These are phyloP conservation scores for Tetraselmis chui DNA, from an alignment of 139 green algal genomes.

Conservation along the genomic window DNA sequence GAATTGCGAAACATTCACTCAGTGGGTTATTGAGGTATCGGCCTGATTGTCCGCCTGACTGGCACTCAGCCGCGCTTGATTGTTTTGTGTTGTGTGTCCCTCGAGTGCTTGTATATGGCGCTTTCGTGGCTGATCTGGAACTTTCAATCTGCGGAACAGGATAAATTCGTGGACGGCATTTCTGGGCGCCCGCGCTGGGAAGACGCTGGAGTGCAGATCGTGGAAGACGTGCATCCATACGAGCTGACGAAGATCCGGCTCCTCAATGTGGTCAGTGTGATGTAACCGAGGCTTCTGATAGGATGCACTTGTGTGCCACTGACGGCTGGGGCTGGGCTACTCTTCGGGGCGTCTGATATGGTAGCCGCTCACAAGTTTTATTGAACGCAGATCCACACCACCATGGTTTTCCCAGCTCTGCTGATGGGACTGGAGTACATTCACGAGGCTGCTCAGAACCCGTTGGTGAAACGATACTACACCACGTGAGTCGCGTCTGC, in stretches of 20 bases:
- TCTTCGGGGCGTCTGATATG: too few species aligned
- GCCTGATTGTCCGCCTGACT: too few species aligned
- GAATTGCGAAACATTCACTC: slow-evolving; percentile 7
- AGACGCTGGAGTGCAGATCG: neutral
- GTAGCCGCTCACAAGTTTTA: too few species aligned
- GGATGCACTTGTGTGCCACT: too few species aligned
- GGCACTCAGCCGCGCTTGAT: too few species aligned
- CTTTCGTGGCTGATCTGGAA: too few species aligned
- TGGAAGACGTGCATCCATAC: slow-evolving; percentile 2
- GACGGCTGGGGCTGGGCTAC: too few species aligned
- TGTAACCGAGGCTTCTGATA: too few species aligned
- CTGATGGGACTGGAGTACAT: slow-evolving; percentile 3
- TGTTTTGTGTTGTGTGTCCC: too few species aligned
- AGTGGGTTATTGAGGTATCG: slow-evolving; percentile 5
- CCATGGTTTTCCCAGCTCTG: slow-evolving; percentile 1
- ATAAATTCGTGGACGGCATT: slow-evolving; percentile 8
- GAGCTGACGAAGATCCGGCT: slow-evolving; percentile 12
- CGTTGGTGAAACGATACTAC: neutral
- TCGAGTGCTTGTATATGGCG: too few species aligned
- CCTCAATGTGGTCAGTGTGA: slow-evolving; percentile 1
- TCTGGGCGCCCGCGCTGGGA: slow-evolving; percentile 1
- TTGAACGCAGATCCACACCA: neutral
- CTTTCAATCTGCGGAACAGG: too few species aligned
- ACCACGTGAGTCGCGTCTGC: neutral
- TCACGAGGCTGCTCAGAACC: slow-evolving; percentile 2